Evolutionary conservation across 768 basidiomycete genomes (phyloP), one percentile per base, ranked within the genome.

Genomic region (Russula griseocarnosa): DNA sequence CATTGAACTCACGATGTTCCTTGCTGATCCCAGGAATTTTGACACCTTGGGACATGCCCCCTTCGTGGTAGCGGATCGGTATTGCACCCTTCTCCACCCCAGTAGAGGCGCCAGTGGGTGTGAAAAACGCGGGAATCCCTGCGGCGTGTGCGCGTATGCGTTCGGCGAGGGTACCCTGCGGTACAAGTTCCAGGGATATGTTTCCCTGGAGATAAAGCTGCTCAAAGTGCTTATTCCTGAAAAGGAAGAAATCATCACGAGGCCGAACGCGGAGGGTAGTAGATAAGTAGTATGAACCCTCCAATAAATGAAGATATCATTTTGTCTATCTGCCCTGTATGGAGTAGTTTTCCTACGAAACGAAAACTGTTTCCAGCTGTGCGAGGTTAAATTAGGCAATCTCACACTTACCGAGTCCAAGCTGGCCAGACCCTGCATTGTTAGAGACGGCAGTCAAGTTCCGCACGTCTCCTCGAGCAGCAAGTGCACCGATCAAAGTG

Each of bases 51-150:
- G 79, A 76, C 59, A 85, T 79, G n/a, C 91, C 90, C 22, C 89
- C 90, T 26, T 83, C 79, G 55, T 89, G 87, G 74, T 92, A 93
- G 26, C 86, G 82, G 68, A 88, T 81, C 30, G 92, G 89, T 70
- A 94, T 91, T 4, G 81, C 74, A 1, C 92, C 92, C 53, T 85
- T 77, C 73, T 94, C 90, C 3, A 93, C 83, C 3, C 90, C 90
- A 22, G 92, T 94, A 24, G 82, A 83, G 9, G 91, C 90, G 18
- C 94, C 94, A 0, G 93, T 94, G 18, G 93, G 94, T 6, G 92
- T 96, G 75, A 80, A 95, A 79, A 97, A 94, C n/a, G 88, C 92
- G 20, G 94, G 93, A 64, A 94, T 92, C 56, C 94, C 94, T 13
- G 92, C 90, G 10, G 92, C 93, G 62, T 92, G 89, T 8, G 94